phyloP scores from a whole-genome alignment of 768 basidiomycete genomes.

The Psilocybe sp. region DNA sequence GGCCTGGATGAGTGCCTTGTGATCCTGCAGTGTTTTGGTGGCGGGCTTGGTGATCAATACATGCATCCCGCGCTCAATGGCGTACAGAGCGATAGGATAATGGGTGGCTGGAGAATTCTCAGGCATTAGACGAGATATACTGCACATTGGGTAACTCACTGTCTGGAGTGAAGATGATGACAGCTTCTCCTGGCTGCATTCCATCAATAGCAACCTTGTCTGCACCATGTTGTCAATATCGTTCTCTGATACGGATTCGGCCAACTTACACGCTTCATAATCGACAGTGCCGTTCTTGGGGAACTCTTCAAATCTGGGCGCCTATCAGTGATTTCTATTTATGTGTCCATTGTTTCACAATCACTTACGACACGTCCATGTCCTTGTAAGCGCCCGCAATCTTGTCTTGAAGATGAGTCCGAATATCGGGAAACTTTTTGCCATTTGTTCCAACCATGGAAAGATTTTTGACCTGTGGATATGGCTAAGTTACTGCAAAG shows the following conservation, averaged over 20 bases:
- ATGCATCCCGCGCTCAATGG: constrained; percentile 81
- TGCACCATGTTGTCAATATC: constrained; percentile 23
- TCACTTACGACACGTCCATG: constrained; percentile 74
- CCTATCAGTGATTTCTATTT: neutral
- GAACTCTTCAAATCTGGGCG: constrained; percentile 69
- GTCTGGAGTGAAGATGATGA: constrained; percentile 92
- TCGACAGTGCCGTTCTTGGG: constrained; percentile 69
- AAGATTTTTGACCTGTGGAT: constrained; percentile 58
- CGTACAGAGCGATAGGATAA: constrained; percentile 80
- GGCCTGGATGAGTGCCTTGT: constrained; percentile 71
- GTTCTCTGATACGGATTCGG: neutral
- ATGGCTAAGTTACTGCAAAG: neutral
- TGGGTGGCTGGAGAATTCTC: constrained; percentile 63
- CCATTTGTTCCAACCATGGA: constrained; percentile 91
- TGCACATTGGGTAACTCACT: constrained; percentile 41
- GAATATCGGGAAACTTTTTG: constrained; percentile 83
- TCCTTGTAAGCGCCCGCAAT: constrained; percentile 84
- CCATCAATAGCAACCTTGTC: constrained; percentile 81
- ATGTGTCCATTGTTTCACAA: neutral
- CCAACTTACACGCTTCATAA: constrained; percentile 74
- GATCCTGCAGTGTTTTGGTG: constrained; percentile 80
- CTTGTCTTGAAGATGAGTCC: constrained; percentile 76
- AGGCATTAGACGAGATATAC: neutral
- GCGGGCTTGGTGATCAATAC: constrained; percentile 94
- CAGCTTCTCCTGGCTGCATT: constrained; percentile 79